Percentiles rank a stretch among this genome's conserved stretches.
phyloP scores from a whole-genome alignment of 345 rosid species.

The Lenwebbia sp. region DNA sequence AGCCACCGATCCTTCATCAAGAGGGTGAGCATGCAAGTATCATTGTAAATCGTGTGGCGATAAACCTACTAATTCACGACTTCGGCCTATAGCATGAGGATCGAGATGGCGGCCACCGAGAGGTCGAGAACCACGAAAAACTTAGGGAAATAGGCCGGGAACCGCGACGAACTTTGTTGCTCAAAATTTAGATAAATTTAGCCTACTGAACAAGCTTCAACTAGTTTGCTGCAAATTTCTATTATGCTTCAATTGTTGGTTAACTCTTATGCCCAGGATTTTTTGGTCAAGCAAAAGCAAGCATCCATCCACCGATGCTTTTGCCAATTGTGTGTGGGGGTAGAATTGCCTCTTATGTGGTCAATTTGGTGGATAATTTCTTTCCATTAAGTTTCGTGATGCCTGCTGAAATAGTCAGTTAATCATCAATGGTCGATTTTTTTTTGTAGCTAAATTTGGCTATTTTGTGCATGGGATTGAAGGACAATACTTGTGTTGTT shows the following conservation, averaged over 20 bases:
- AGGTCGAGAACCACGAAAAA: slow-evolving; percentile 82
- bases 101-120: slow-evolving; percentile 69
- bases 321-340: not conserved
- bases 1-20: slow-evolving; percentile 95
- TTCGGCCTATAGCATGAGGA: slow-evolving; percentile 90
- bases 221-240: not conserved
- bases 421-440: too few species aligned
- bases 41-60: slow-evolving; percentile 73
- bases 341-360: not conserved
- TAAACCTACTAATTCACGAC: slow-evolving; percentile 96
- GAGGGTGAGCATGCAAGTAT: slow-evolving; percentile 79
- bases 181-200: too few species aligned
- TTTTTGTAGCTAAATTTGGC: too few species aligned
- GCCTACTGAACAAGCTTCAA: not conserved
- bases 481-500: too few species aligned
- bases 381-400: not conserved
- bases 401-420: too few species aligned
- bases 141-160: slow-evolving; percentile 89
- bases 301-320: not conserved
- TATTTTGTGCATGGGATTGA: too few species aligned
- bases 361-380: not conserved
- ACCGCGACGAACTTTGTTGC: too few species aligned
- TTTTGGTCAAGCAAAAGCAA: not conserved
- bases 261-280: not conserved
- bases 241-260: not conserved